Base-by-base conservation (phyloP, 495 filamentous ascomycete species). In the Neurospora discreta region DNA sequence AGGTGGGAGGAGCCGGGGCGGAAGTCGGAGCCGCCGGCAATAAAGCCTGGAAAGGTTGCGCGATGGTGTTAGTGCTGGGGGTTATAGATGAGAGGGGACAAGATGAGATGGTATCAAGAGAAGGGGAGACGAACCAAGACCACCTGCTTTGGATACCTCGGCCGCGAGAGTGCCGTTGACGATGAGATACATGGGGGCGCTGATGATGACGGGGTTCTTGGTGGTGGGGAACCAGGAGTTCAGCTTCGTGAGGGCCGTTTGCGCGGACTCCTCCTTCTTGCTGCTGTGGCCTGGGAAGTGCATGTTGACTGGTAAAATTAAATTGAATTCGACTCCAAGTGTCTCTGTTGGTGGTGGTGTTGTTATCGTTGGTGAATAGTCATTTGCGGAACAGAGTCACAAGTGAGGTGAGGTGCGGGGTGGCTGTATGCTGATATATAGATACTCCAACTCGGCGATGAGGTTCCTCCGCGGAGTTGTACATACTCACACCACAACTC, bases 101-200 rank as follows among this genome's bases (percentile, higher is more conserved):
- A n/a, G n/a, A n/a, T 46, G 10, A 23, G 52, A 18, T 18, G 52
- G 52, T 20, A 36, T 18, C 23, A 30, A 68, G 39, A 23, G 39
- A 30, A 68, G 39, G 36, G 38, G 16, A 43, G 5, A 13, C 26
- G 38, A 68, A 85, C 90, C 90, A 3, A 92, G 78, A 1, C 90
- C 90, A n/a, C 90, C 90, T 30, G 91, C 90, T 69, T 81, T 83
- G 23, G 88, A 89, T 16, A 93, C 88, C 39, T 89, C 87, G 20
- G 88, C 82, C 1, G 91, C 89, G 0, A 95, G 83, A 43, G 81
- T 81, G 10, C 89, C 83, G 39, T 89, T 88, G 5, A 90, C 84
- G 71, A 91, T 86, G 30, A 87, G 81, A 44, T 87, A 85, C 92
- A 95, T 94, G 13, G 92, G 92, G 15, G 91, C 92, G 75, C 83